Evolutionary conservation across 2,329 filamentous ascomycete species (phyloP).

Genomic region (Neofusicoccum kwambonambiense): DNA sequence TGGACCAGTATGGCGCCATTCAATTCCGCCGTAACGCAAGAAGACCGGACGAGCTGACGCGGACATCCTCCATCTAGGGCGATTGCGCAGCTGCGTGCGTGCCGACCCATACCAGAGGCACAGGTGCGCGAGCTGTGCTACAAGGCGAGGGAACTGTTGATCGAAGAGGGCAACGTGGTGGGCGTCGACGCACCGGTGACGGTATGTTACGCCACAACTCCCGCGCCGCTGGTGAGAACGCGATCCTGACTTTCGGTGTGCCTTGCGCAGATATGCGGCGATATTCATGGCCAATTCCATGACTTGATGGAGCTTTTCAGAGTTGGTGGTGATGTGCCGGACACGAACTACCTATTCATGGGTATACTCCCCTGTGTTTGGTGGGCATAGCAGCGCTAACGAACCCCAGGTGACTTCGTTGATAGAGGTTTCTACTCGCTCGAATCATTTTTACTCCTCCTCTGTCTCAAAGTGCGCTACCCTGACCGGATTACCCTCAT

Average conservation of each 20-base stretch:
- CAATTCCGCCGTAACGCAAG: not conserved
- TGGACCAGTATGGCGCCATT: conserved; percentile 69
- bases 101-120: conserved; percentile 89
- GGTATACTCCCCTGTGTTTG: conserved; percentile 49
- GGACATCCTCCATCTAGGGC: conserved; percentile 57
- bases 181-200: conserved; percentile 93
- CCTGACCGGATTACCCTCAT: conserved; percentile 96
- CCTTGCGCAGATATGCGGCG: conserved; percentile 74
- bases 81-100: conserved; percentile 92
- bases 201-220: conserved; percentile 48
- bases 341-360: conserved; percentile 98
- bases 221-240: conserved; percentile 21
- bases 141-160: conserved; percentile 91
- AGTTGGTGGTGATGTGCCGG: conserved; percentile 88
- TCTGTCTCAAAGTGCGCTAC: conserved; percentile 96
- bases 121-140: conserved; percentile 97
- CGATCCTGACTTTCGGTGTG: conserved; percentile 15
- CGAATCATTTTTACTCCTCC: conserved; percentile 90
- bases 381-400: not conserved
- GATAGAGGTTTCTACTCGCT: conserved; percentile 97
- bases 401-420: conserved; percentile 79
- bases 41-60: not conserved
- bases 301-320: conserved; percentile 96
- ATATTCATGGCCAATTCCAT: conserved; percentile 96
- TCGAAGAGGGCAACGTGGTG: conserved; percentile 97